Evolutionary conservation across 1,284 basidiomycete species (phyloP), one percentile per base, ranked within the genome.

Genomic region (Ganoderma resinaceum): DNA sequence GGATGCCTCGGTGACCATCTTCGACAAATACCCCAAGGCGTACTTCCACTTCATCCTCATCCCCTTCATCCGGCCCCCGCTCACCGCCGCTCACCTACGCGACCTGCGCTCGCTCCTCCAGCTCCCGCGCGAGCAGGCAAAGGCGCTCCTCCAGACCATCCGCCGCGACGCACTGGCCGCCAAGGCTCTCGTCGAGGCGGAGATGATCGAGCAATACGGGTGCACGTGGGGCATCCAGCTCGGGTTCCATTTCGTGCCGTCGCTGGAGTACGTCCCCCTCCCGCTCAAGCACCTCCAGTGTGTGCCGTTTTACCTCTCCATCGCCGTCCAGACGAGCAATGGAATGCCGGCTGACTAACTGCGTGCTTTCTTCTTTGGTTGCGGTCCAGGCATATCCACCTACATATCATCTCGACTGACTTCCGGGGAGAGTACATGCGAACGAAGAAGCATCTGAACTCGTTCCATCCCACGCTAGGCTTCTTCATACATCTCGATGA

Each of bases 391-490:
- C 95, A 97, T 77, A 70, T 96, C 1, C 96, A 97, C 76, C 80
- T 96, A 7, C 96, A 98, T 77, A 89, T 98, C 68, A 83, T 98
- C 35, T 97, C 96, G 0, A 85, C 87, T 26, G 97, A 99, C 77
- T 81, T 98, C 23, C 85, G 89, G 62, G 92, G 93, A 0, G 84
- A 87, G 2, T 81, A 83, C 43, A 81, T 99, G 81, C 99, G 97
- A 80, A 88, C 87, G 70, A 98, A 98, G 85, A 96, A 94, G 76
- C 96, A 99, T 76, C 96, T 96, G 82, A 96, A 97, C 78, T 95
- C 95, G 2, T 99, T 99, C 82, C 90, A 94, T 74, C 97, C 97
- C 0, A 87, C 87, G 37, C 83, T 88, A 16, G 96, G 95, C 0
- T 98, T 96, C 82, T 98, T 98, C 79, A 76, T 99, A 0, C 87